Conservation (phyloP, 768 basidiomycete genomes). For the Phylloporus sp. region DNA sequence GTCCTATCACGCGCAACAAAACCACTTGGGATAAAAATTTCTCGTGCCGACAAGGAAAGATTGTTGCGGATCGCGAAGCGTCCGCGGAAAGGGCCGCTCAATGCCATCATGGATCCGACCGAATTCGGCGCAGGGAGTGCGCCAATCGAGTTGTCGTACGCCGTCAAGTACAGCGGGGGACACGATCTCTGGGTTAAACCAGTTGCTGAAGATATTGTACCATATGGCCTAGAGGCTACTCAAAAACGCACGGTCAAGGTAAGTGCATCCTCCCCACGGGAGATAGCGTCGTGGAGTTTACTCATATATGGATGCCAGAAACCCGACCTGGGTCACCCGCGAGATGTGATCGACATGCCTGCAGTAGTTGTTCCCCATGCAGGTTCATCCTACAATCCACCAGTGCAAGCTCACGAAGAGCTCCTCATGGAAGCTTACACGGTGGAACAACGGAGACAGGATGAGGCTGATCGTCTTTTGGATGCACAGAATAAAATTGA, state of each 20-base stretch:
- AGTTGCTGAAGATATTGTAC: conserved; percentile 35
- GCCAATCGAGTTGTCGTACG: conserved; percentile 59
- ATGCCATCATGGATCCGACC: conserved; percentile 62
- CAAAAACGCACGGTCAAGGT: conserved; percentile 53
- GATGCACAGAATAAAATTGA: conserved; percentile 56
- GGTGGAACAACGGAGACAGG: conserved; percentile 56
- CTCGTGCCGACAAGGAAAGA: conserved; percentile 67
- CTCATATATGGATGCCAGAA: conserved; percentile 34
- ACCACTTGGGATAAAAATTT: conserved; percentile 38
- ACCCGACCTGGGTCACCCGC: conserved; percentile 44
- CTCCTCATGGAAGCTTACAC: conserved; percentile 66
- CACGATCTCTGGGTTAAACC: conserved; percentile 59
- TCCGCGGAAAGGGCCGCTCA: conserved; percentile 68
- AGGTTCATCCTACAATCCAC: conserved; percentile 89
- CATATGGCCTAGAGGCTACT: conserved; percentile 38
- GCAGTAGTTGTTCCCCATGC: conserved; percentile 71
- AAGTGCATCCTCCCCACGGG: background rate
- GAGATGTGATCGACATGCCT: conserved; percentile 54
- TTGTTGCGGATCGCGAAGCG: conserved; percentile 75
- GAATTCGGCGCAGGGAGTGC: conserved; percentile 66
- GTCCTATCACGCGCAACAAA: conserved; percentile 53
- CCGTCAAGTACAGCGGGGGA: conserved; percentile 61
- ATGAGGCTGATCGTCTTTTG: conserved; percentile 50
- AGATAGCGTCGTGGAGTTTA: background rate
- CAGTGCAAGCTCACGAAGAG: conserved; percentile 64